Conservation (phyloP, 164 flowering plant genomes). For the Vitis labrusca region DNA sequence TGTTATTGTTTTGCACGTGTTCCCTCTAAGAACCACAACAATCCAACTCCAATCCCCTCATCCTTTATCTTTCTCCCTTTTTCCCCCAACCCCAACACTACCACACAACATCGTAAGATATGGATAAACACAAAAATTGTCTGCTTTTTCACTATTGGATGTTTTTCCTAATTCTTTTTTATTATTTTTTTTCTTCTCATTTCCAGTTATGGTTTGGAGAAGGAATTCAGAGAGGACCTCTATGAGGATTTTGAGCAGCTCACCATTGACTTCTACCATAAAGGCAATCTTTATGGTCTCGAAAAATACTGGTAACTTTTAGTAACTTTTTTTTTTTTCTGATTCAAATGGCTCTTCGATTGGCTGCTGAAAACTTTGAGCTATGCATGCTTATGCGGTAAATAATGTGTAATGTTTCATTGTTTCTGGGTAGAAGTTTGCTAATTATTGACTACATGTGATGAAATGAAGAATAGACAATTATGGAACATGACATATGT, state of each 20-base stretch:
- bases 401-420: neutral
- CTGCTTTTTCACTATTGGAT: no score
- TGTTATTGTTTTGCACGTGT: neutral
- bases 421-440: neutral
- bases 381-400: neutral
- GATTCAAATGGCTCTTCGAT: neutral
- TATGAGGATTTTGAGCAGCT: slow-evolving; percentile 82
- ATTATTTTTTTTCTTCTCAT: neutral
- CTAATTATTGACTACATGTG: no score
- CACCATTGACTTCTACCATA: slow-evolving; percentile 74
- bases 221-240: slow-evolving; percentile 76
- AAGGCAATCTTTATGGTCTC: slow-evolving; percentile 89
- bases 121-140: no score
- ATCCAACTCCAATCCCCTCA: no score
- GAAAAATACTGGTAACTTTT: slow-evolving; percentile 84
- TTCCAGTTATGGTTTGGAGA: slow-evolving; percentile 92
- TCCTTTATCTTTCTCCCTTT: no score
- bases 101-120: no score
- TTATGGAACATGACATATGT: no score
- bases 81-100: no score
- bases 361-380: neutral
- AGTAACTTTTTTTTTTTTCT: neutral
- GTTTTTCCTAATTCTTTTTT: neutral
- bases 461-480: no score
- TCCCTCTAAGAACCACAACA: no score